Conservation (phyloP, 2,329 filamentous ascomycete genomes). For the Coniochaeta sp. region DNA sequence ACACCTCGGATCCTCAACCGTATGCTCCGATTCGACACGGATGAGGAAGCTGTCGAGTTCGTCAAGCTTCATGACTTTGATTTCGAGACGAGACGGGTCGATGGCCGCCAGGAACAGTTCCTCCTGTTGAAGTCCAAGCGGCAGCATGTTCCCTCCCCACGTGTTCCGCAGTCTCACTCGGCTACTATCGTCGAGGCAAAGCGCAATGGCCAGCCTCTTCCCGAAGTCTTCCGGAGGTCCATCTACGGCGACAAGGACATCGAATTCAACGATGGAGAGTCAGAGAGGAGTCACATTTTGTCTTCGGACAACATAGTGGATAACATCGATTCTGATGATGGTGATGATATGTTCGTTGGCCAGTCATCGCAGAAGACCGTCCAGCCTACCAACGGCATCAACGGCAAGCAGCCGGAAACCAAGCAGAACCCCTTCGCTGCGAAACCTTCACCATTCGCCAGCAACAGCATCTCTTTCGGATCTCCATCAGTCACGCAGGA, state of each 20-base stretch:
- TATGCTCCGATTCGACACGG: constrained; percentile 61
- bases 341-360: neutral
- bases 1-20: constrained; percentile 48
- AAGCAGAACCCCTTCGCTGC: neutral
- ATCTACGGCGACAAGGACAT: constrained; percentile 33
- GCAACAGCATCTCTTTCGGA: neutral
- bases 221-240: constrained; percentile 49
- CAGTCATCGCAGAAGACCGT: neutral
- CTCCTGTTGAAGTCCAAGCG: constrained; percentile 39
- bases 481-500: neutral
- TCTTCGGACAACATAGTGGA: neutral
- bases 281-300: neutral
- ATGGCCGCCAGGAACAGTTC: constrained; percentile 20
- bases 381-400: neutral
- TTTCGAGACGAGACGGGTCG: constrained; percentile 34
- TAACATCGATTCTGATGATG: neutral
- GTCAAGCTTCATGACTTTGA: constrained; percentile 50
- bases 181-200: constrained; percentile 52
- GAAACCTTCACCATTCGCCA: neutral
- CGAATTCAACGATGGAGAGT: neutral
- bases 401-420: neutral
- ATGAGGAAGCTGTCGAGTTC: constrained; percentile 59
- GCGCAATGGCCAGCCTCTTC: constrained; percentile 42
- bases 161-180: constrained; percentile 50
- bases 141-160: constrained; percentile 37